Conservation (phyloP, 2,329 filamentous ascomycete genomes). For the Alternaria brassicicola region DNA sequence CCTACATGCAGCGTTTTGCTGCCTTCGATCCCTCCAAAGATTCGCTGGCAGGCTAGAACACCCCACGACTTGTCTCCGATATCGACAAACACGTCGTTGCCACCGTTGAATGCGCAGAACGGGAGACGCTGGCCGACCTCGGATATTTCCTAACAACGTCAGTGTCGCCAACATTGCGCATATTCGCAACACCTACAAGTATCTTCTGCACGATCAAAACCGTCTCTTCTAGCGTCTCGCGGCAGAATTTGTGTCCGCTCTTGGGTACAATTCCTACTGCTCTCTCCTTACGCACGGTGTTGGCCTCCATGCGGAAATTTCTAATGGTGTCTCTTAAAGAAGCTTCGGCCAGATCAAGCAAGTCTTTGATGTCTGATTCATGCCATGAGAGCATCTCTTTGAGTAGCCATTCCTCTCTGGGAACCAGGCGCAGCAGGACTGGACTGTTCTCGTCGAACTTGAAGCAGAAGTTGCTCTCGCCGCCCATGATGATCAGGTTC, state of each 20-base stretch:
- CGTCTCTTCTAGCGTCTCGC: slow-evolving; percentile 93
- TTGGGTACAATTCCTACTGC: slow-evolving; percentile 59
- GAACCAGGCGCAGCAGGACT: slow-evolving; percentile 70
- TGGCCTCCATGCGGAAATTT: slow-evolving; percentile 78
- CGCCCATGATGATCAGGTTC: slow-evolving; percentile 89
- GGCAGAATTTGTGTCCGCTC: slow-evolving; percentile 72
- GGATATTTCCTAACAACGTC: slow-evolving; percentile 66
- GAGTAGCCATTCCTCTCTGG: slow-evolving; percentile 72
- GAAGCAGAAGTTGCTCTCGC: slow-evolving; percentile 96
- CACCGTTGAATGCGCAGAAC: slow-evolving; percentile 97
- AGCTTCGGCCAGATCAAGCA: slow-evolving; percentile 89
- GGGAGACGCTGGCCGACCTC: slow-evolving; percentile 72
- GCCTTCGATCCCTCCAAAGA: slow-evolving; percentile 78
- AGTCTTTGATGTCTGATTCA: slow-evolving; percentile 73
- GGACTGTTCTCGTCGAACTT: slow-evolving; percentile 70
- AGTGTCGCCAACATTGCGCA: slow-evolving; percentile 6
- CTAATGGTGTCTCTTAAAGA: slow-evolving; percentile 82
- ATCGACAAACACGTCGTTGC: slow-evolving; percentile 97
- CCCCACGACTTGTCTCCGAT: slow-evolving; percentile 98
- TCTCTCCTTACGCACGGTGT: slow-evolving; percentile 84
- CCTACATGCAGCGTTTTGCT: slow-evolving; percentile 90
- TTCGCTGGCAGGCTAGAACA: slow-evolving; percentile 88
- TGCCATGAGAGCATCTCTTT: slow-evolving; percentile 79
- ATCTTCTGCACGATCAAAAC: slow-evolving; percentile 93
- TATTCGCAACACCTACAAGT: slow-evolving; percentile 53